These are phyloP conservation scores for Xylaria sp. DNA, from an alignment of 2,329 filamentous ascomycete species.

Conservation along the genomic window DNA sequence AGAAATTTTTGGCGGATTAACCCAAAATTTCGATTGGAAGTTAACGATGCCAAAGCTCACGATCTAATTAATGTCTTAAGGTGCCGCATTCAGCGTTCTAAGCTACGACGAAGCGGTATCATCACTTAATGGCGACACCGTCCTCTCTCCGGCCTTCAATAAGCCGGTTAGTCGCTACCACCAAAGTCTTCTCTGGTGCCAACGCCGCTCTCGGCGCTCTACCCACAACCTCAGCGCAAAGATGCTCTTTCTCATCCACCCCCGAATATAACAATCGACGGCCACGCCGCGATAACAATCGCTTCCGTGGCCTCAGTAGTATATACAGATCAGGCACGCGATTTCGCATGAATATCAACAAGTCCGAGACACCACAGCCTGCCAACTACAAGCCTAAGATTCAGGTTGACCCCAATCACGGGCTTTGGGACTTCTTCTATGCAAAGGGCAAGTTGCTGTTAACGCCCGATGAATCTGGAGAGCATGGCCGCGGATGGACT, in stretches of 20 bases:
- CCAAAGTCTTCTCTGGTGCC: constrained; percentile 34
- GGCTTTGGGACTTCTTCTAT: constrained; percentile 93
- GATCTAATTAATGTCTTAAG: constrained; percentile 10
- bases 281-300: constrained; percentile 77
- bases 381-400: constrained; percentile 69
- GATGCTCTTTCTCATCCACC: constrained; percentile 51
- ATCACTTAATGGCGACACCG: constrained; percentile 48
- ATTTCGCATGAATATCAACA: constrained; percentile 78
- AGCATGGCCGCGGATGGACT: constrained; percentile 85
- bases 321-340: constrained; percentile 81
- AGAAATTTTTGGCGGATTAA: constrained; percentile 42
- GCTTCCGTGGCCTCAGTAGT: constrained; percentile 81
- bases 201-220: constrained; percentile 36
- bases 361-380: constrained; percentile 78
- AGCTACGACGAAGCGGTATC: constrained; percentile 28
- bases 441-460: constrained; percentile 73
- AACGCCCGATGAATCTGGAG: constrained; percentile 75
- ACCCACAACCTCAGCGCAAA: constrained; percentile 35
- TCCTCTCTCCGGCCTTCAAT: constrained; percentile 48
- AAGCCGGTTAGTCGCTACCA: constrained; percentile 45
- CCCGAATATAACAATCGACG: constrained; percentile 46
- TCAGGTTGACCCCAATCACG: constrained; percentile 77
- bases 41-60: constrained; percentile 21
- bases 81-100: constrained; percentile 25
- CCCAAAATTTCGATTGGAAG: constrained; percentile 46